Conservation (phyloP, 331 rosid genomes). For the Malus hybrid region DNA sequence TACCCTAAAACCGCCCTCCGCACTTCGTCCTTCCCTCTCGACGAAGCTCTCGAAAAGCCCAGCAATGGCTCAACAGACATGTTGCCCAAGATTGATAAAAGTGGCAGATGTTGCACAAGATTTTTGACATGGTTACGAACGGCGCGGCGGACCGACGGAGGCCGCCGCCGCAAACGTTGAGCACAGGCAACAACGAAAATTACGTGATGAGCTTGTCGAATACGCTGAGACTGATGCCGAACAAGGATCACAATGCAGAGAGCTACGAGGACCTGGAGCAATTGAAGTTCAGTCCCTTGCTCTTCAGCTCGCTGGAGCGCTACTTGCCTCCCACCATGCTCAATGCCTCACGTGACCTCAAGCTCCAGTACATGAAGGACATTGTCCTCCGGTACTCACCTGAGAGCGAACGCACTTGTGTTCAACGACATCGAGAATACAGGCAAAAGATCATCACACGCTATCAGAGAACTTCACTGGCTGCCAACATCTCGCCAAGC, state of each 20-base stretch:
- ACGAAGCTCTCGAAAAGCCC: too few relatives aligned
- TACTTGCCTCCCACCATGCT: constrained; percentile 63
- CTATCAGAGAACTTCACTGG: too few relatives aligned
- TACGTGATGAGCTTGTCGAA: constrained; percentile 15
- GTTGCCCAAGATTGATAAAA: too few relatives aligned
- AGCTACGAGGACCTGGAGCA: constrained; percentile 58
- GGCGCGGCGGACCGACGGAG: constrained; percentile 34
- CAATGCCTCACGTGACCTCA: constrained; percentile 47
- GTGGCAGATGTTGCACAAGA: too few relatives aligned
- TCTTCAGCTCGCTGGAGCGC: constrained; percentile 70
- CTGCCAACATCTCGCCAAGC: too few relatives aligned
- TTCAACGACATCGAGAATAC: neutral
- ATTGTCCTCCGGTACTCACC: constrained; percentile 63
- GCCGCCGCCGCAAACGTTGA: constrained; percentile 23
- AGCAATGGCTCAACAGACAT: too few relatives aligned
- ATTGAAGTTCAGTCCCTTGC: constrained; percentile 62
- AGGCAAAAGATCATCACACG: too few relatives aligned
- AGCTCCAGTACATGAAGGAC: constrained; percentile 63
- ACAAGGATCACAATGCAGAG: constrained; percentile 62
- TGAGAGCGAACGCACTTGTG: constrained; percentile 67
- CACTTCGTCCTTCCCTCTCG: too few relatives aligned
- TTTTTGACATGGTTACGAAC: constrained; percentile 33
- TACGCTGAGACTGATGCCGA: constrained; percentile 49
- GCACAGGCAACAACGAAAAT: constrained; percentile 30
- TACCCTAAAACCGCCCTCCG: too few relatives aligned